These are phyloP conservation scores for Aspergillus quadrilineatus DNA, from an alignment of 2,329 filamentous ascomycete species.

Conservation along the genomic window DNA sequence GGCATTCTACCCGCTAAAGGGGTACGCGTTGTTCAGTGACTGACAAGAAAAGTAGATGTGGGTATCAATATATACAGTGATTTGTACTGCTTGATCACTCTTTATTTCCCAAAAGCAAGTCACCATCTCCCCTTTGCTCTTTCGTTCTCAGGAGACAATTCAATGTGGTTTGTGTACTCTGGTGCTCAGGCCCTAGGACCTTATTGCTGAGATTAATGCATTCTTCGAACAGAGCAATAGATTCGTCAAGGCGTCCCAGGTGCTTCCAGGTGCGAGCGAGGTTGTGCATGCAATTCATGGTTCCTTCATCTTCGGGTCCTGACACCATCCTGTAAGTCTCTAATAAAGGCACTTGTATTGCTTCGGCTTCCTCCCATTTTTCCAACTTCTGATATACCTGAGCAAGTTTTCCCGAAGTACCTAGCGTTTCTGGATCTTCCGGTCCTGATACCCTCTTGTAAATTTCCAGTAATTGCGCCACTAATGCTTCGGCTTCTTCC, in stretches of 20 bases:
- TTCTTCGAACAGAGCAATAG: neutral
- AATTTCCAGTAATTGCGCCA: too few species aligned
- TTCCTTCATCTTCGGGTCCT: neutral
- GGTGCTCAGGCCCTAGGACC: neutral
- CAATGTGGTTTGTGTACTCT: neutral
- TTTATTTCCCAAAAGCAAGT: neutral
- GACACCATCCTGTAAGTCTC: neutral
- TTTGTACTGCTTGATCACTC: too few species aligned
- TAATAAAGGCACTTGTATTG: neutral
- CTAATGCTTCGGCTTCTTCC: neutral
- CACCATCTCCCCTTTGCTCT: neutral
- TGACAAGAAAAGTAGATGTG: too few species aligned
- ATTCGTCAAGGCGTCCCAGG: neutral
- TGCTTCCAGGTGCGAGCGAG: neutral
- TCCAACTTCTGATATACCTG: too few species aligned
- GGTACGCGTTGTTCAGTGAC: too few species aligned
- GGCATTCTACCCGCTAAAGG: too few species aligned
- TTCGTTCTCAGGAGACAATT: neutral
- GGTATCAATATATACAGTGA: too few species aligned
- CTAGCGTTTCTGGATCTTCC: too few species aligned
- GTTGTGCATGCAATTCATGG: neutral
- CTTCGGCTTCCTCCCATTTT: neutral
- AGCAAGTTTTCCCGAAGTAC: too few species aligned
- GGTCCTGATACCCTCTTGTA: too few species aligned
- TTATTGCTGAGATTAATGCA: neutral